Evolutionary conservation across 169 alveolate genomes (phyloP).

Genomic region (Plasmodium malariae): DNA sequence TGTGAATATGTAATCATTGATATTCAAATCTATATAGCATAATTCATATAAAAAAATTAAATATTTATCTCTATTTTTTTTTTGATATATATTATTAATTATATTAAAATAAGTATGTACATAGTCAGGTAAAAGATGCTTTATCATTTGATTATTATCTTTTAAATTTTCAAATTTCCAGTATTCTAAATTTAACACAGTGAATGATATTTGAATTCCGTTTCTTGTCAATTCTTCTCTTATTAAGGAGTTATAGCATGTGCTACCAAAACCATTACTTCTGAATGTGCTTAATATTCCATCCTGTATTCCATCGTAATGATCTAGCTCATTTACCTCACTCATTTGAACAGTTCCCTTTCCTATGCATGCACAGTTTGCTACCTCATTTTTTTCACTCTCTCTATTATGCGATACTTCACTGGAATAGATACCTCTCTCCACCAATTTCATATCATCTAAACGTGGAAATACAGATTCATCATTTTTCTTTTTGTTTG

Average conservation of each 20-base stretch:
- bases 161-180: constrained; percentile 63
- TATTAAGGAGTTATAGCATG: neutral
- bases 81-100: constrained; percentile 55
- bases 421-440: too few relatives aligned
- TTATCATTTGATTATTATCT: constrained; percentile 39
- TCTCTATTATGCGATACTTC: too few relatives aligned
- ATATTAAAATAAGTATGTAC: constrained; percentile 21
- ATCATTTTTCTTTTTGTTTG: too few relatives aligned
- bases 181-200: constrained; percentile 48
- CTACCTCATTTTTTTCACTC: too few relatives aligned
- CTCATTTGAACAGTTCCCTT: too few relatives aligned
- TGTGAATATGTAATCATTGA: constrained; percentile 27
- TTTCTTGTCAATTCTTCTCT: neutral
- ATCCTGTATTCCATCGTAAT: neutral
- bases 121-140: constrained; percentile 17
- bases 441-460: too few relatives aligned
- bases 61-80: constrained; percentile 33
- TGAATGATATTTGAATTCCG: constrained; percentile 36
- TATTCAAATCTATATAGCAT: constrained; percentile 40
- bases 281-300: neutral
- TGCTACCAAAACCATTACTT: too few relatives aligned
- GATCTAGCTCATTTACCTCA: neutral
- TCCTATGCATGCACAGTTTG: too few relatives aligned
- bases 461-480: too few relatives aligned
- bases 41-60: constrained; percentile 50